phyloP scores from a whole-genome alignment of 495 filamentous ascomycete species.

The Hypoxylon subgilvum region DNA sequence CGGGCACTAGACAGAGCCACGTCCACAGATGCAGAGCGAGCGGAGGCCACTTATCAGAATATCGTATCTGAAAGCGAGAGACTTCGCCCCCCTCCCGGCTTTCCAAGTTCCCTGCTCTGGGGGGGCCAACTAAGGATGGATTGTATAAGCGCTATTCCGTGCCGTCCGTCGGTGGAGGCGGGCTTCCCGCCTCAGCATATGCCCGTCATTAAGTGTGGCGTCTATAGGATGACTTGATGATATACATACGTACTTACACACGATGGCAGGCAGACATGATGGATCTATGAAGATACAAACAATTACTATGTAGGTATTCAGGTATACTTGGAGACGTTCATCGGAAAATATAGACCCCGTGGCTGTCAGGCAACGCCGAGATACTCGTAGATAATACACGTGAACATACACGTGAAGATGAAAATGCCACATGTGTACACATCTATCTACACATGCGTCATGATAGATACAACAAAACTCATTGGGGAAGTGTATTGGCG shows the following conservation, averaged over 20 bases:
- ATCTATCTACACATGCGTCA: slow-evolving; percentile 11
- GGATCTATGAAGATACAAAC: slow-evolving; percentile 1
- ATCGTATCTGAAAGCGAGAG: too few species aligned
- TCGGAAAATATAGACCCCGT: slow-evolving; percentile 20
- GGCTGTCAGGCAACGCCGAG: background rate
- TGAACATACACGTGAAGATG: background rate
- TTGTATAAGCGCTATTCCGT: slow-evolving; percentile 26
- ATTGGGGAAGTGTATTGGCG: slow-evolving; percentile 21
- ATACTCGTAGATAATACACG: background rate
- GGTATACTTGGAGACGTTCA: too few species aligned
- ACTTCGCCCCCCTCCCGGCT: background rate
- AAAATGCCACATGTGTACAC: background rate
- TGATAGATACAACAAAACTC: slow-evolving; percentile 12
- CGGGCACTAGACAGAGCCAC: background rate
- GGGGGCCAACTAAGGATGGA: background rate
- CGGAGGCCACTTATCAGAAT: background rate
- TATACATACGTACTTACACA: slow-evolving; percentile 25
- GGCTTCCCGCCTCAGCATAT: slow-evolving; percentile 28
- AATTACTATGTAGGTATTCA: slow-evolving; percentile 1
- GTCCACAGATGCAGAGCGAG: background rate
- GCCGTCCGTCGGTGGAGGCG: slow-evolving; percentile 30
- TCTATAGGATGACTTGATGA: slow-evolving; percentile 31
- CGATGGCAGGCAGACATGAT: background rate
- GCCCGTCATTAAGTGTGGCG: slow-evolving; percentile 36
- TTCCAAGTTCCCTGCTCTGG: background rate